Evolutionary conservation across 495 filamentous ascomycete genomes (phyloP).

Genomic region (Xylaria flabelliformis): DNA sequence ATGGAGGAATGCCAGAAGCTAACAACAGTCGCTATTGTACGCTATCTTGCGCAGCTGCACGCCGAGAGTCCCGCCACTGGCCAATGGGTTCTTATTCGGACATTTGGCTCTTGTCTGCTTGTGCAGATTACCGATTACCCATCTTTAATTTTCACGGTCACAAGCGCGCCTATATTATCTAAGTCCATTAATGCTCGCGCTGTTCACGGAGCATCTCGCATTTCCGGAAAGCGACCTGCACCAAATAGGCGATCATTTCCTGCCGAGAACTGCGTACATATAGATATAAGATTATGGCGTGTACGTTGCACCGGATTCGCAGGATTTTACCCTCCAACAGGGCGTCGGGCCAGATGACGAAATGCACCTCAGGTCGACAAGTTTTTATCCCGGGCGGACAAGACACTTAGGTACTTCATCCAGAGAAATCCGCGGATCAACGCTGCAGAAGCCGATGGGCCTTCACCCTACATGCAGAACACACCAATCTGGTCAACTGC

Average conservation of each 20-base stretch:
- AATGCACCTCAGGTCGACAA: neutral
- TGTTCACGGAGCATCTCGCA: neutral
- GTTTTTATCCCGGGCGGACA: neutral
- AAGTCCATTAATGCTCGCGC: neutral
- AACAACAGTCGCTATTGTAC: constrained; percentile 1
- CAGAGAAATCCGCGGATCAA: neutral
- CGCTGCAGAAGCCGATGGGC: neutral
- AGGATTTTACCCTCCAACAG: neutral
- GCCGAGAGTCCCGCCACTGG: constrained; percentile 35
- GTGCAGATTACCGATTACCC: constrained; percentile 24
- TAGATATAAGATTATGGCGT: constrained; percentile 17
- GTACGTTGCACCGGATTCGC: neutral
- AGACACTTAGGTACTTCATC: neutral
- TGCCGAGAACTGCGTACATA: constrained; percentile 6
- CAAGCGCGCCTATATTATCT: constrained; percentile 16
- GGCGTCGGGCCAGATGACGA: constrained; percentile 3
- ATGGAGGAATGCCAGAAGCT: constrained; percentile 28
- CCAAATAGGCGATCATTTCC: constrained; percentile 19
- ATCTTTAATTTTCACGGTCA: constrained; percentile 35
- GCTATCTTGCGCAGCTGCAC: constrained; percentile 29
- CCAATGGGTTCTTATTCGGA: constrained; percentile 43
- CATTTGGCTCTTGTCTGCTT: constrained; percentile 38
- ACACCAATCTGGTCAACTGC: constrained; percentile 19
- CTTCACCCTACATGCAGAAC: neutral
- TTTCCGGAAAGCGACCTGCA: constrained; percentile 23